A percentile compares a stretch with the other conserved stretches of the same genome.
Evolutionary conservation across 345 rosid genomes (phyloP).

Genomic region (Erucastrum elatum): DNA sequence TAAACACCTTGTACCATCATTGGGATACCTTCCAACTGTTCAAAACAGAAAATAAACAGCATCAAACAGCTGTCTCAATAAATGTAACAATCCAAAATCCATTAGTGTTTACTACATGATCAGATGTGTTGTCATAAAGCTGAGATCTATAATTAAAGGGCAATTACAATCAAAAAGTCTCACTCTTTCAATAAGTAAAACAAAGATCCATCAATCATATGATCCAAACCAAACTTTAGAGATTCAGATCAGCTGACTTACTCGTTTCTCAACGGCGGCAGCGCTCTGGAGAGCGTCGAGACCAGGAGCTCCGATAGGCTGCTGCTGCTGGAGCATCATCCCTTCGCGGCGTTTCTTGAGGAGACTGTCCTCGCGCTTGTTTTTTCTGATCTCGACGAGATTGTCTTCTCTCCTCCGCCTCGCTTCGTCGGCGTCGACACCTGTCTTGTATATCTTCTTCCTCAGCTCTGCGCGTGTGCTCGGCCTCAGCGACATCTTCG

Average conservation of each 20-base stretch:
- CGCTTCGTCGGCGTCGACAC: slow-evolving; percentile 79
- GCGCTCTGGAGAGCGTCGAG: slow-evolving; percentile 51
- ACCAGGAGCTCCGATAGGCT: slow-evolving; percentile 31
- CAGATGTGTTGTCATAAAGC: slow-evolving; percentile 11
- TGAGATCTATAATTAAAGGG: slow-evolving; percentile 29
- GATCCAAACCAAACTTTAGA: slow-evolving; percentile 7
- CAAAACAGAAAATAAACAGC: slow-evolving; percentile 27
- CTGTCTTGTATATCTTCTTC: slow-evolving; percentile 71
- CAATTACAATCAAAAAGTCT: slow-evolving; percentile 3
- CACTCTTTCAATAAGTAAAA: not conserved
- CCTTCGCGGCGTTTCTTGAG: slow-evolving; percentile 79
- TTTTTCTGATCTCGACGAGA: slow-evolving; percentile 78
- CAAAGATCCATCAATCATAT: slow-evolving; percentile 22
- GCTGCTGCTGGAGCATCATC: slow-evolving; percentile 53
- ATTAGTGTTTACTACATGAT: slow-evolving; percentile 12
- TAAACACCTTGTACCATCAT: slow-evolving; percentile 75
- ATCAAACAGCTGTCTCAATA: slow-evolving; percentile 17
- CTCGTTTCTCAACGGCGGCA: slow-evolving; percentile 70
- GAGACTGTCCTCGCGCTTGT: slow-evolving; percentile 67
- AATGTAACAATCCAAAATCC: slow-evolving; percentile 12
- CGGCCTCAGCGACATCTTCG: slow-evolving; percentile 62
- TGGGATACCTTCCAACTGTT: slow-evolving; percentile 76
- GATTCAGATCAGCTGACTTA: slow-evolving; percentile 34
- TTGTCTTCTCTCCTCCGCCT: slow-evolving; percentile 75
- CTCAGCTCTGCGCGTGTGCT: slow-evolving; percentile 61